Percentiles rank a stretch among this genome's conserved stretches.
These are phyloP conservation scores for Phytophthora tubulina DNA, from an alignment of 352 stramenopile genomes.

Conservation along the genomic window DNA sequence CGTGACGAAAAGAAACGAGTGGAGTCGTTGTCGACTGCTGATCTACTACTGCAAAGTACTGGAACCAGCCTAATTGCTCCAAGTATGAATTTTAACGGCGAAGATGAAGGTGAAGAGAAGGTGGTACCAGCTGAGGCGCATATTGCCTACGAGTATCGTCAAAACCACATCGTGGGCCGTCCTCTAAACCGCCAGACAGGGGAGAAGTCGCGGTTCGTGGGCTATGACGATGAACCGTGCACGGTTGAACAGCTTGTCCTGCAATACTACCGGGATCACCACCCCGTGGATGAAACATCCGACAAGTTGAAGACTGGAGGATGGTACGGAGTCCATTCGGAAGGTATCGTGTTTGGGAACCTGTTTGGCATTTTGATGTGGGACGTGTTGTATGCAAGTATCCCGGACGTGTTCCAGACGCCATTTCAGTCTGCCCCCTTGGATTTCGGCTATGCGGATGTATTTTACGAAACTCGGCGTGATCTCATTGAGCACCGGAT, in stretches of 20 bases:
- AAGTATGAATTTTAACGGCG: conserved; percentile 1
- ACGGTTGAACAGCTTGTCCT: conserved; percentile 88
- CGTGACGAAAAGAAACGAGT: conserved; percentile 21
- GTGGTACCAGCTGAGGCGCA: background rate
- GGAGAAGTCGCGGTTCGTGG: conserved; percentile 88
- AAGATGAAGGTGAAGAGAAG: conserved; percentile 30
- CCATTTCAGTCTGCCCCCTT: conserved; percentile 77
- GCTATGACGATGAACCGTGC: conserved; percentile 88
- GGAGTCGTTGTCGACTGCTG: conserved; percentile 22
- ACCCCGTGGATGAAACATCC: conserved; percentile 10
- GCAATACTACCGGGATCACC: conserved; percentile 71
- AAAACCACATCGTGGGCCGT: conserved; percentile 68
- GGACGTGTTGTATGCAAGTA: conserved; percentile 83
- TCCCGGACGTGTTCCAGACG: conserved; percentile 90
- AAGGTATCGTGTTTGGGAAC: conserved; percentile 74
- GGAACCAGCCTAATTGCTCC: conserved; percentile 24
- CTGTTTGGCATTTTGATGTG: conserved; percentile 92
- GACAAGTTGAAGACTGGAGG: conserved; percentile 38
- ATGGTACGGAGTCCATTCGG: conserved; percentile 90
- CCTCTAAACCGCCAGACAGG: conserved; percentile 80
- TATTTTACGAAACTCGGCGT: conserved; percentile 57
- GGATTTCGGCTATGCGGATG: conserved; percentile 73
- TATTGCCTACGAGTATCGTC: conserved; percentile 47
- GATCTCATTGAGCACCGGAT: conserved; percentile 60
- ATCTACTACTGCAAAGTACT: conserved; percentile 31